Evolutionary conservation across 345 rosid genomes (phyloP).

Genomic region (Rhizophora mangle): DNA sequence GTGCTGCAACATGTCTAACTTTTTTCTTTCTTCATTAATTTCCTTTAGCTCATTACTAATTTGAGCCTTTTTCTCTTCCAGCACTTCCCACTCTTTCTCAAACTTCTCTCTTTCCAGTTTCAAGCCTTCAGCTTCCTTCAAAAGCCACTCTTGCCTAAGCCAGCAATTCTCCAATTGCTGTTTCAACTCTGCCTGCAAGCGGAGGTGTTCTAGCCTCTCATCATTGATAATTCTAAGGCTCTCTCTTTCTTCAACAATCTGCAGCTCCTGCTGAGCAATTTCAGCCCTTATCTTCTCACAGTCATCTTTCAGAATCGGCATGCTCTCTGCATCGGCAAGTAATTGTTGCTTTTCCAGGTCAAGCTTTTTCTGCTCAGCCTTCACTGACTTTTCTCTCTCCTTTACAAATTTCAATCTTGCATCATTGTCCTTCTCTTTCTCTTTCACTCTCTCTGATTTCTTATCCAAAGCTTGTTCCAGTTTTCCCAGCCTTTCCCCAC

Average conservation of each 20-base stretch:
- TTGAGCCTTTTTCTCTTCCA: constrained; percentile 66
- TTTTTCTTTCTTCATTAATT: constrained; percentile 48
- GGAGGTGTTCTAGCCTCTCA: constrained; percentile 65
- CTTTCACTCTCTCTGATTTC: constrained; percentile 56
- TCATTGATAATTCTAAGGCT: constrained; percentile 48
- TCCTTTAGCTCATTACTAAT: constrained; percentile 39
- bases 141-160: constrained; percentile 52
- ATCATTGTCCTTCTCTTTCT: constrained; percentile 71
- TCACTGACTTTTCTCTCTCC: constrained; percentile 54
- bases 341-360: constrained; percentile 51
- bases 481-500: constrained; percentile 53
- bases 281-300: constrained; percentile 59
- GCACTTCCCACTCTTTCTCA: constrained; percentile 73
- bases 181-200: constrained; percentile 59
- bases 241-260: constrained; percentile 53
- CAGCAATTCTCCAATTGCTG: constrained; percentile 55
- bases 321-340: constrained; percentile 47
- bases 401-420: constrained; percentile 48
- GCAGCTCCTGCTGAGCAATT: constrained; percentile 52
- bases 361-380: constrained; percentile 57
- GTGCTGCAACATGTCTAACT: constrained; percentile 35
- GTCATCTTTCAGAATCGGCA: constrained; percentile 55
- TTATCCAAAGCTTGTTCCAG: constrained; percentile 51
- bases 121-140: constrained; percentile 62
- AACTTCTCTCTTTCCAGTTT: constrained; percentile 63